Base-by-base conservation (phyloP, 2,329 filamentous ascomycete species). In the Emergomyces pasteurianus region DNA sequence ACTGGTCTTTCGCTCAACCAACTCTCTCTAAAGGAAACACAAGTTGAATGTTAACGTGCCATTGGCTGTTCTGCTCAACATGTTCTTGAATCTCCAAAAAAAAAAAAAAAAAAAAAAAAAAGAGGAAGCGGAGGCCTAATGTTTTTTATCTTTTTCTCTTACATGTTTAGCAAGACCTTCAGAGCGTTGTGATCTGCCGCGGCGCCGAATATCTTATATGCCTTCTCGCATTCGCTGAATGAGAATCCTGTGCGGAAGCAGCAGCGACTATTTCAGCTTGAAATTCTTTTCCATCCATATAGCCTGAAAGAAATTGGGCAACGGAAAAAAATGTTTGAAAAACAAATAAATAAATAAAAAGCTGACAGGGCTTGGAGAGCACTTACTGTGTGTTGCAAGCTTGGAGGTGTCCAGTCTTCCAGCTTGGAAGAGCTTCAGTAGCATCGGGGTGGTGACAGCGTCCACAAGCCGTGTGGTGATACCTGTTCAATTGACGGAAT, bases 391-490 rank as follows among this genome's bases (percentile, higher is more conserved):
- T 1, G 78, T 81, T 47, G 80, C 77, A 18, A 81, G 68, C 60
- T 74, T 69, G 0, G 70, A 67, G 5, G 77, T 75, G 34, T 78
- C 69, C 12, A 81, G 63, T 54, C 73, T 77, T 10, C 74, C 73
- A 0, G 78, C 69, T 31, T 72, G 65, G 14, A 78, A 75, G 12
- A 80, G 68, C 64, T 77, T 78, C n/a, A 81, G 63, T 16, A 81
- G 68, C 75, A 79, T 80, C 0, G 79, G 78, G 10, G 77, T 79
- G 0, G 79, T 77, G 2, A 73, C 72, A 0, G 78, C 75, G 64
- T 81, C 77, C 3, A 81, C 78, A 0, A 81, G 69, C 14, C 75
- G 68, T 1, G 78, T 81, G 0, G 77, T 80, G 58, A 81, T 78
- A 36, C 71, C 75, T 77, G 16, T 42, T 56, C n/a, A 42, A 21